Base-by-base conservation (phyloP, 129 eudicot genomes). In the Helianthus annuus region DNA sequence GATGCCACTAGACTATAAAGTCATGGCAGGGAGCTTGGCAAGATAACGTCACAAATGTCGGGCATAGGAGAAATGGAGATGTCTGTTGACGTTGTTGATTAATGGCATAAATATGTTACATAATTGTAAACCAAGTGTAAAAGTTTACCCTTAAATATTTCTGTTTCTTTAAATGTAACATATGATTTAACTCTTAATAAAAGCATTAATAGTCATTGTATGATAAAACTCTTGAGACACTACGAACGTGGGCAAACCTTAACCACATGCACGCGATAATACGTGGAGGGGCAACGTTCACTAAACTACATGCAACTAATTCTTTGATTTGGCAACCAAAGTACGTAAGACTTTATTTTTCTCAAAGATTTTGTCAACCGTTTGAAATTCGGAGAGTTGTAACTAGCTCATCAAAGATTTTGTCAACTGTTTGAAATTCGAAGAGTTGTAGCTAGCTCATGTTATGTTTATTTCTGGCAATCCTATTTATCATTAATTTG, bases 301-400 rank as follows among this genome's bases (percentile, higher is more conserved):
- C 27, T 57, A 24, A 57, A 22, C 39, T 49, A 2, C 7, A 58
- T 24, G 62, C 62, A 56, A 19, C 5, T 56, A 58, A 4, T 27
- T 58, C 64, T 27, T 27, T 58, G 64, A 58, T 58, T 58, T 58
- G 64, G 64, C 39, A 24, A 58, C 64, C 64, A 58, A 58, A 24
- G 15, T 58, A 27, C 32, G 32, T 27, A 27, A 27, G 32, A 27
- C 32, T 27, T 27, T 27, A 27, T 27, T 27, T 27, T 27, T 58
- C 39, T 27, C 40, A 11, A 24, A 4, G 15, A 58, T 56, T 58
- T 58, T 58, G 64, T 58, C 64, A 58, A 58, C 64, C 11, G 39
- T 10, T 58, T 27, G 64, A 58, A 58, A 7, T 57, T 57, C 0
- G n/a, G 63, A 22, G 38, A 24, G 38, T 22, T 22, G 10, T 52